Evolutionary conservation across 1,284 basidiomycete genomes (phyloP).

Genomic region (Puccinia hordei): DNA sequence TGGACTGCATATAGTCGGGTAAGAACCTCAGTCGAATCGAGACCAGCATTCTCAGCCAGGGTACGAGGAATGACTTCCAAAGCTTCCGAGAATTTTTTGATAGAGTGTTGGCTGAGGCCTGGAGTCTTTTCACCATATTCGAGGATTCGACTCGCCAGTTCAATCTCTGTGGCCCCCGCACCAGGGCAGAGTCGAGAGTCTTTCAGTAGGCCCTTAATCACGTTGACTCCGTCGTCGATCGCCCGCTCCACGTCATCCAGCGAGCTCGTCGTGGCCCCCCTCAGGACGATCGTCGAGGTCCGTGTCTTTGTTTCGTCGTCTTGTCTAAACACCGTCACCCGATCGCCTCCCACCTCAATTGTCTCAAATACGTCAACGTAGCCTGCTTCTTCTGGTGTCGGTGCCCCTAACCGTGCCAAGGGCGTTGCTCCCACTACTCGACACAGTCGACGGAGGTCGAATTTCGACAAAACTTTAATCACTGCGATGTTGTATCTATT

Average conservation of each 20-base stretch:
- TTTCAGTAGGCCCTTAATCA: conserved; percentile 88
- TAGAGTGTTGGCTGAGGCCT: conserved; percentile 90
- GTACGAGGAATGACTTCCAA: conserved; percentile 91
- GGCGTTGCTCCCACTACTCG: conserved; percentile 95
- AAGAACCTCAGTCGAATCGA: conserved; percentile 89
- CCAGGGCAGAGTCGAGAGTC: conserved; percentile 89
- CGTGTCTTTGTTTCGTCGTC: conserved; percentile 69
- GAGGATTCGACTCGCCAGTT: conserved; percentile 80
- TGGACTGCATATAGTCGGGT: conserved; percentile 87
- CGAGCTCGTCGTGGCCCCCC: conserved; percentile 93
- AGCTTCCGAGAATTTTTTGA: conserved; percentile 84
- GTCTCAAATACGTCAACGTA: conserved; percentile 92
- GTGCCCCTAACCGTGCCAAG: conserved; percentile 90
- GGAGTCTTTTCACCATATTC: conserved; percentile 83
- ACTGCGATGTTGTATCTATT: conserved; percentile 91
- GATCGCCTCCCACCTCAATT: conserved; percentile 94
- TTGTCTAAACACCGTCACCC: conserved; percentile 94
- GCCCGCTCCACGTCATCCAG: conserved; percentile 95
- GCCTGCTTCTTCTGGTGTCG: conserved; percentile 94
- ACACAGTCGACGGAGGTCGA: conserved; percentile 90
- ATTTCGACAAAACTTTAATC: conserved; percentile 96
- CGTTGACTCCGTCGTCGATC: conserved; percentile 95
- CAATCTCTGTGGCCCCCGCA: conserved; percentile 90
- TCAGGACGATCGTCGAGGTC: conserved; percentile 87
- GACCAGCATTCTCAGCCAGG: conserved; percentile 92